A percentile compares a stretch with the other conserved stretches of the same genome.
Conservation (phyloP, 202 grass and related monocot genomes). For the Panicum virgatum region DNA sequence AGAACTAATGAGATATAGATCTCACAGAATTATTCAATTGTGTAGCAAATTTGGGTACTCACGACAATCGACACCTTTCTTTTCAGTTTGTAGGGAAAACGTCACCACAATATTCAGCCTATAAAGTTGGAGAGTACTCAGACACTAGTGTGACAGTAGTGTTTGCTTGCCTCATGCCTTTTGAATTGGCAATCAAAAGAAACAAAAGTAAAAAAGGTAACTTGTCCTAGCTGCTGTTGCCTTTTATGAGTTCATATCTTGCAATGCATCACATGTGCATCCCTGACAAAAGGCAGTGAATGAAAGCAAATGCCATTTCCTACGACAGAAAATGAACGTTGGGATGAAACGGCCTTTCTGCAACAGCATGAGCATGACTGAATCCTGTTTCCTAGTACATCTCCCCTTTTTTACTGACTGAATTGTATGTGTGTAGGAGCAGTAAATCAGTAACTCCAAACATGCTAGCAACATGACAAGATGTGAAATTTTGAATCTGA, state of each 20-base stretch:
- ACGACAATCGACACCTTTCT: neutral
- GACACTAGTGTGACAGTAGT: neutral
- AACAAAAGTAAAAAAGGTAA: conserved; percentile 42
- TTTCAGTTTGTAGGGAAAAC: neutral
- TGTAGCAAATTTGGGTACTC: neutral
- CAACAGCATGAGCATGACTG: conserved; percentile 5
- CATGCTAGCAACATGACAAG: neutral
- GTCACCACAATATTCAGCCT: neutral
- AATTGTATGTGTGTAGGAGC: neutral
- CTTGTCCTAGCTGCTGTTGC: conserved; percentile 36
- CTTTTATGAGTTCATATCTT: conserved; percentile 41
- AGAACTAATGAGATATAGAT: neutral
- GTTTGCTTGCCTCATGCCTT: conserved; percentile 28
- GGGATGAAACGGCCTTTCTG: conserved; percentile 45
- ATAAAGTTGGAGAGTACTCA: conserved; percentile 35
- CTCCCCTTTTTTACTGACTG: neutral
- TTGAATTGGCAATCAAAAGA: conserved; percentile 11
- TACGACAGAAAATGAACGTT: conserved; percentile 19
- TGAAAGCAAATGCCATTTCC: conserved; percentile 44
- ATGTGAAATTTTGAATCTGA: conserved; percentile 30
- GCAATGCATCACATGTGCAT: conserved; percentile 45
- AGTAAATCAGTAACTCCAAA: conserved; percentile 36
- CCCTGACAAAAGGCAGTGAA: conserved; percentile 46
- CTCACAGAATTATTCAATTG: neutral
- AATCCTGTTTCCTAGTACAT: neutral